Base-by-base conservation (phyloP, 2,329 filamentous ascomycete species). In the Botrytis galanthina region DNA sequence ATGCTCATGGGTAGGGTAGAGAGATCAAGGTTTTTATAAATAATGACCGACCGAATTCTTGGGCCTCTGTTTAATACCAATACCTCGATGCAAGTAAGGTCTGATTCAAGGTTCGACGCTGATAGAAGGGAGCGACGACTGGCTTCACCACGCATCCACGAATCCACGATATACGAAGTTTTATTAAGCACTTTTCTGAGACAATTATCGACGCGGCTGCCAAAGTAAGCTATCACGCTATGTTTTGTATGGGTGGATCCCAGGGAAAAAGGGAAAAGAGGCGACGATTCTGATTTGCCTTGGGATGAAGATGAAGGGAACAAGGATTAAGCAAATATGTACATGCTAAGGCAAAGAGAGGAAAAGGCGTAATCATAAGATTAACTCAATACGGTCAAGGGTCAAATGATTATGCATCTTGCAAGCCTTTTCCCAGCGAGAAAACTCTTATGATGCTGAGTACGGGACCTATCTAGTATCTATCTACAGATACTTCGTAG, bases 201-300 rank as follows among this genome's bases (percentile, higher is more conserved):
- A 37, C 44, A 68, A 68, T 18, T 4, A 70, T 59, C 39, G 29
- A 48, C 54, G 39, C 54, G 54, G 68, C 54, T 70, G 54, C 57
- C 69, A 61, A 63, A 71, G 69, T 48, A 51, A 60, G 67, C 66
- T 37, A 42, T 62, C 69, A 67, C 44, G 61, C 71, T 72, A 68
- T n/a, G 71, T 68, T 72, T 72, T 72, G 39, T 32, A 72, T 72
- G 39, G 18, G 71, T 72, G 71, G 71, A 54, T 54, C 48, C 48
- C 10, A n/a, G 61, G 26, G 26, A 39, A 39, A 57, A 69, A 44
- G 32, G 32, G 22, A 39, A 26, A 22, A 29, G 12, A 51, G 42
- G 32, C 12, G 26, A 51, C 26, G 44, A n/a, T 46, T 54, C 16
- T 46, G 39, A 64, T 64, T 48, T 29, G n/a, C 14, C n/a, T 32